Evolutionary conservation across 1,284 basidiomycete genomes (phyloP).

Genomic region (Flammula alnicola): DNA sequence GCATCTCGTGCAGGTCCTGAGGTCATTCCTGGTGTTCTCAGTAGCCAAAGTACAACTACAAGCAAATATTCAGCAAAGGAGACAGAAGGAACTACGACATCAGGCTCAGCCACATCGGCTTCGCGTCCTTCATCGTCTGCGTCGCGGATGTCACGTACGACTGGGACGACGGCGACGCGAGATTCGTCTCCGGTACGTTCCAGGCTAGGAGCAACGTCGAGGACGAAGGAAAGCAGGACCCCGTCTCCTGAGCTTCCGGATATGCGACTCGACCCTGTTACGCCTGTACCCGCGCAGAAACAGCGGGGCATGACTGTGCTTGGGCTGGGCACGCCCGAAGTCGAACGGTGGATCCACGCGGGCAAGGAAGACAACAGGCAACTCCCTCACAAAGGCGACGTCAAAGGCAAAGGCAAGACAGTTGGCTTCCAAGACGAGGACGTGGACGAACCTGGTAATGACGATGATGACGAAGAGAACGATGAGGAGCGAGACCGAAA

Average conservation of each 20-base stretch:
- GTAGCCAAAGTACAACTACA: too few relatives aligned
- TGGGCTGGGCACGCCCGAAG: conserved; percentile 54
- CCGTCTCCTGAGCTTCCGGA: conserved; percentile 60
- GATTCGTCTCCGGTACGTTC: conserved; percentile 13
- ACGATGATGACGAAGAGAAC: conserved; percentile 29
- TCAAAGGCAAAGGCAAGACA: conserved; percentile 39
- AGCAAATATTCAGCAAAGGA: too few relatives aligned
- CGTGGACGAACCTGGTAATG: too few relatives aligned
- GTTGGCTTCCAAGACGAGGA: conserved; percentile 40
- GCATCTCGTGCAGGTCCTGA: conserved; percentile 9
- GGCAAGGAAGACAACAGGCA: conserved; percentile 31
- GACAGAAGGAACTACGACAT: conserved; percentile 3
- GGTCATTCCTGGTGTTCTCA: too few relatives aligned
- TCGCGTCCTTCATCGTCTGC: conserved; percentile 25
- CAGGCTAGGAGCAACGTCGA: conserved; percentile 9
- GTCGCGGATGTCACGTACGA: conserved; percentile 14
- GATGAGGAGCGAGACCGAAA: conserved; percentile 33
- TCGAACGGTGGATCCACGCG: conserved; percentile 49
- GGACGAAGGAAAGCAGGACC: conserved; percentile 38
- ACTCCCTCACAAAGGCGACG: conserved; percentile 23
- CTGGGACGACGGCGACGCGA: conserved; percentile 13
- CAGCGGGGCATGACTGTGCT: conserved; percentile 36
- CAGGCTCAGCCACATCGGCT: conserved; percentile 14
- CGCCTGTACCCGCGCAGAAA: conserved; percentile 42
- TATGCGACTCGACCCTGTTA: conserved; percentile 41